phyloP scores from a whole-genome alignment of 2,329 filamentous ascomycete genomes.

The Neocatenulostroma microsporum region DNA sequence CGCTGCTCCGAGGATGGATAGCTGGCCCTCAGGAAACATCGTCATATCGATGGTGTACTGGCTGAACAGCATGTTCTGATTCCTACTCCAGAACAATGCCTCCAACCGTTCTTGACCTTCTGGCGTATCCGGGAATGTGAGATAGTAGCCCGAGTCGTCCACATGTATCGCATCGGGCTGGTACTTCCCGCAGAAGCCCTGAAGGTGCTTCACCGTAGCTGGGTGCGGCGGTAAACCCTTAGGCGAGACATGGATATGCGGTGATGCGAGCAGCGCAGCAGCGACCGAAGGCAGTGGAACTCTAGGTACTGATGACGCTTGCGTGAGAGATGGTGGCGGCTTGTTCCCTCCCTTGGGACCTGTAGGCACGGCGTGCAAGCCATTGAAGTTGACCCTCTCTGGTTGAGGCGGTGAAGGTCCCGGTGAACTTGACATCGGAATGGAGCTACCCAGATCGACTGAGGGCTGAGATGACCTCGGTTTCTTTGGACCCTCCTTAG shows the following conservation, averaged over 20 bases:
- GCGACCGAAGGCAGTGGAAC: background rate
- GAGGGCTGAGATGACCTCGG: background rate
- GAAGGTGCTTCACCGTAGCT: conserved; percentile 13
- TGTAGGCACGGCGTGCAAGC: conserved; percentile 14
- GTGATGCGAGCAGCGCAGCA: conserved; percentile 4
- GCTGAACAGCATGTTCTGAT: background rate
- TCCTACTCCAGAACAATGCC: background rate
- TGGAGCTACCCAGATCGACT: background rate
- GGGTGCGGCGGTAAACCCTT: conserved; percentile 11
- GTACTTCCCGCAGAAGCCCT: conserved; percentile 5
- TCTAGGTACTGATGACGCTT: no score
- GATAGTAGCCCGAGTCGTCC: conserved; percentile 21
- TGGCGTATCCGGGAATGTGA: conserved; percentile 13
- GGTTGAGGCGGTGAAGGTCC: background rate
- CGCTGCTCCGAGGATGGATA: background rate
- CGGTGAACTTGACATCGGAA: background rate
- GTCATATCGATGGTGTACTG: conserved; percentile 2
- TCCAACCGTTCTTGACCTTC: conserved; percentile 1
- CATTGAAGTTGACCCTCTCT: conserved; percentile 12
- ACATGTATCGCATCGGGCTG: conserved; percentile 9
- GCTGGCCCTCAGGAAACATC: conserved; percentile 3
- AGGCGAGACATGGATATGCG: conserved; percentile 22
- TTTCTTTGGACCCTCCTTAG: background rate
- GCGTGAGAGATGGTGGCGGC: no score
- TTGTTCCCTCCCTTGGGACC: conserved; percentile 13